A percentile compares a stretch with the other conserved stretches of the same genome.
phyloP scores from a whole-genome alignment of 345 rosid genomes.

The Dovyalis caffra region DNA sequence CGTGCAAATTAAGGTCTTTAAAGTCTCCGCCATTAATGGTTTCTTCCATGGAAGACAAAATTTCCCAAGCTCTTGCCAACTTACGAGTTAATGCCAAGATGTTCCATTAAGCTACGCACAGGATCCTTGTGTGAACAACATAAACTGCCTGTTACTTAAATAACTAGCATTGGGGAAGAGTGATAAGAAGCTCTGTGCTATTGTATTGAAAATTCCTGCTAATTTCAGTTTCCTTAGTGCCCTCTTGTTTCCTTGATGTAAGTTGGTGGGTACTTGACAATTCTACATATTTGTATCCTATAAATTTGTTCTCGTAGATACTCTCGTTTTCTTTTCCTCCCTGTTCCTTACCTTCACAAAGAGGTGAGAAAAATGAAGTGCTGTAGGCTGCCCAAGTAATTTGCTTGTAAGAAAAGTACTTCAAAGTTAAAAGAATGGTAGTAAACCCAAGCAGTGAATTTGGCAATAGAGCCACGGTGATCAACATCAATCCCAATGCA shows the following conservation, averaged over 20 bases:
- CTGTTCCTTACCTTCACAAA: not conserved
- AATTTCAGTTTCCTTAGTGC: not conserved
- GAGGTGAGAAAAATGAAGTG: not conserved
- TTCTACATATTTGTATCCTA: not conserved
- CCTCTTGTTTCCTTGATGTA: not conserved
- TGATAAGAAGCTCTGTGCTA: not conserved
- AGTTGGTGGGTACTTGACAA: slow-evolving; percentile 1
- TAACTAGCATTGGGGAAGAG: not conserved
- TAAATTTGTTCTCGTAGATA: not conserved
- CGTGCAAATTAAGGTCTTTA: slow-evolving; percentile 18
- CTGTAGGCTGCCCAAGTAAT: not conserved
- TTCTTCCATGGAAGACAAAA: not conserved
- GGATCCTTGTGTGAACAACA: slow-evolving; percentile 9
- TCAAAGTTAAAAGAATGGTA: too few species aligned
- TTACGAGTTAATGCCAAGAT: not conserved
- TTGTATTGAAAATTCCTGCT: not conserved
- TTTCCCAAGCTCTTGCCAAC: not conserved
- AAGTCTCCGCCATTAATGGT: not conserved
- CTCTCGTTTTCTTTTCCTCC: not conserved
- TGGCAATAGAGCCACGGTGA: too few species aligned
- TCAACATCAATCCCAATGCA: too few species aligned
- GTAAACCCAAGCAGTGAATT: too few species aligned
- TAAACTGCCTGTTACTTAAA: slow-evolving; percentile 7
- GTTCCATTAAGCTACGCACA: not conserved
- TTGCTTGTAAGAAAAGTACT: too few species aligned